Percentiles rank a stretch among this genome's conserved stretches.
phyloP scores from a whole-genome alignment of 305 asterid species.

The Ajuga reptans region DNA sequence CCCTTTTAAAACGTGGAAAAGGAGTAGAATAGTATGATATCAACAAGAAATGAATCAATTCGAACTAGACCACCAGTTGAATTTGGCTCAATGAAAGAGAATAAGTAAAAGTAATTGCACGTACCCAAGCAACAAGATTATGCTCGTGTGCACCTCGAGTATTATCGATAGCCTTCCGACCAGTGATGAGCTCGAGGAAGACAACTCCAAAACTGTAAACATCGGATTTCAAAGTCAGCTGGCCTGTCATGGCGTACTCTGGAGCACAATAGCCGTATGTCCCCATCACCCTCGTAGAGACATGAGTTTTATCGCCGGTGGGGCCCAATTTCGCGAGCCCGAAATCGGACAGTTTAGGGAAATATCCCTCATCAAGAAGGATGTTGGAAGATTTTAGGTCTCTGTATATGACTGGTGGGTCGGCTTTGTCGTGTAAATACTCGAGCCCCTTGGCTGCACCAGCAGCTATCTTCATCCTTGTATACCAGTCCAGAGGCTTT shows the following conservation, averaged over 20 bases:
- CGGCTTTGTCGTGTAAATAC: conserved; percentile 87
- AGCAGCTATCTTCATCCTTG: conserved; percentile 87
- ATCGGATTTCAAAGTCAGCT: conserved; percentile 82
- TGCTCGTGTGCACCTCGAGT: conserved; percentile 60
- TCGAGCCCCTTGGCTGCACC: conserved; percentile 95
- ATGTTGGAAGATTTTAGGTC: conserved; percentile 82
- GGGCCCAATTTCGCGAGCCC: conserved; percentile 95
- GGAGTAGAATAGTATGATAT: too few species aligned
- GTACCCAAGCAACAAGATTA: conserved; percentile 97
- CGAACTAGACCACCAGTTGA: too few species aligned
- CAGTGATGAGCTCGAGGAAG: conserved; percentile 83
- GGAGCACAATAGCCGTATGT: conserved; percentile 95
- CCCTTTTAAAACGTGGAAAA: too few species aligned
- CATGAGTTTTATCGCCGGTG: conserved; percentile 87
- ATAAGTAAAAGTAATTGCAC: too few species aligned
- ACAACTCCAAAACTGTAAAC: conserved; percentile 93
- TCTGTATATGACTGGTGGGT: conserved; percentile 87
- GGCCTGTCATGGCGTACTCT: conserved; percentile 95
- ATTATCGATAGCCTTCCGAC: conserved; percentile 83
- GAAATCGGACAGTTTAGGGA: conserved; percentile 80
- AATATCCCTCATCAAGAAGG: conserved; percentile 76
- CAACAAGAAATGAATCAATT: too few species aligned
- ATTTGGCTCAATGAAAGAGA: too few species aligned
- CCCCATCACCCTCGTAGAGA: conserved; percentile 94
- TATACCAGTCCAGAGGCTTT: conserved; percentile 82